Conservation (phyloP, 805 yeast genomes). For the Pichia rugopelliculosa region DNA sequence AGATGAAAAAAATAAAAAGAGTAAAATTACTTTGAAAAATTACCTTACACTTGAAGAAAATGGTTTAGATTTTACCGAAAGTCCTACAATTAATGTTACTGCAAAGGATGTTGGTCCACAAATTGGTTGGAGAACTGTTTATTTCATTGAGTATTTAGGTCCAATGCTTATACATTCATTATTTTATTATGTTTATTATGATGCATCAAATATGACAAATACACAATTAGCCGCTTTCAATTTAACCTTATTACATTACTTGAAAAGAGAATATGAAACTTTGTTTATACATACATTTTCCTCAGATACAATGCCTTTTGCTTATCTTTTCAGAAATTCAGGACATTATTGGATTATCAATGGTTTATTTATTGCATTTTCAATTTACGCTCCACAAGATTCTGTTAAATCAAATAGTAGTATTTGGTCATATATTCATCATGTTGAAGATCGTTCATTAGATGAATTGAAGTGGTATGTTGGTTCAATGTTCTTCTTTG, state of each 20-base stretch:
- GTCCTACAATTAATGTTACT: conserved; percentile 38
- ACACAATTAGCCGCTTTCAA: conserved; percentile 49
- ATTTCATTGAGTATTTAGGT: conserved; percentile 79
- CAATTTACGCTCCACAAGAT: conserved; percentile 26
- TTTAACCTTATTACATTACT: conserved; percentile 64
- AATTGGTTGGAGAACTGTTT: conserved; percentile 88
- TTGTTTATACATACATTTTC: conserved; percentile 79
- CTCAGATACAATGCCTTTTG: conserved; percentile 84
- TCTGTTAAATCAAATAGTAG: conserved; percentile 13
- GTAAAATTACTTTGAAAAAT: conserved; percentile 38
- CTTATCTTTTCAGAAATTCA: conserved; percentile 81
- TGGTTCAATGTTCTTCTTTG: conserved; percentile 49
- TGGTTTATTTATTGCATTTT: conserved; percentile 42
- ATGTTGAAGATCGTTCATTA: conserved; percentile 36
- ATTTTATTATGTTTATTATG: conserved; percentile 41
- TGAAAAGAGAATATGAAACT: conserved; percentile 87
- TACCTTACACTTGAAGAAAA: conserved; percentile 40
- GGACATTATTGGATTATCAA: conserved; percentile 90
- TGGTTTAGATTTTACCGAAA: conserved; percentile 29
- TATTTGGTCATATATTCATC: conserved; percentile 31
- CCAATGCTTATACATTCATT: conserved; percentile 78
- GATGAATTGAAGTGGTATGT: conserved; percentile 28
- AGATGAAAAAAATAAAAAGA: conserved; percentile 24
- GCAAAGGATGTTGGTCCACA: conserved; percentile 93
- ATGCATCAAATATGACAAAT: conserved; percentile 34